phyloP scores from a whole-genome alignment of 2,329 filamentous ascomycete species.

The Colletotrichum lindemuthianum region DNA sequence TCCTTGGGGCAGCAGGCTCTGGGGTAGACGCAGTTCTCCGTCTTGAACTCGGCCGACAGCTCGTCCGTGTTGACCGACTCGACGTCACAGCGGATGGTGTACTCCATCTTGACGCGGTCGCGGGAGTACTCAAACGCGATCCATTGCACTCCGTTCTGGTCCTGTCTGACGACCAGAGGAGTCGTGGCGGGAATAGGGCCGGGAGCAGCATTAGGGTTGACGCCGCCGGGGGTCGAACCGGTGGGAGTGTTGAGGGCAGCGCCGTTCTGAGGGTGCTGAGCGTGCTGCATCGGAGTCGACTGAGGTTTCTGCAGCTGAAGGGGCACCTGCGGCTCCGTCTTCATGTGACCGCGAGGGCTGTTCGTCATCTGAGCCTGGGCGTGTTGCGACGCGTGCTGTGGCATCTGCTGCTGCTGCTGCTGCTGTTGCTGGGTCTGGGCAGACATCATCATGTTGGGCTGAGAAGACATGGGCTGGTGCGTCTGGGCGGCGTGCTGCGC shows the following conservation, averaged over 20 bases:
- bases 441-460: constrained; percentile 74
- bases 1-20: constrained; percentile 95
- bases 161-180: constrained; percentile 91
- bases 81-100: constrained; percentile 97
- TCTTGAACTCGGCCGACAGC: constrained; percentile 89
- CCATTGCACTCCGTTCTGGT: constrained; percentile 97
- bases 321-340: constrained; percentile 71
- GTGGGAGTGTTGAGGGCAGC: constrained; percentile 56
- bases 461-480: constrained; percentile 69
- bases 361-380: constrained; percentile 66
- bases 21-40: constrained; percentile 97
- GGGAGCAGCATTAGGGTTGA: constrained; percentile 91
- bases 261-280: constrained; percentile 52
- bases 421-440: constrained; percentile 60
- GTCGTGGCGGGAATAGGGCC: constrained; percentile 97
- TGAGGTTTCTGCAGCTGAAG: constrained; percentile 69
- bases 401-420: constrained; percentile 38
- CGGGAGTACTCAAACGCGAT: constrained; percentile 98
- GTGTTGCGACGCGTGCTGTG: constrained; percentile 62
- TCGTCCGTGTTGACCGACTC: constrained; percentile 94
- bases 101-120: constrained; percentile 98
- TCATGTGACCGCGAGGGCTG: constrained; percentile 66
- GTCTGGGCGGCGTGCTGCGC: constrained; percentile 65
- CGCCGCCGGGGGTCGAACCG: constrained; percentile 58
- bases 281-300: constrained; percentile 53